Conservation (phyloP, 2,329 filamentous ascomycete species). For the Penicillium griseofulvum region DNA sequence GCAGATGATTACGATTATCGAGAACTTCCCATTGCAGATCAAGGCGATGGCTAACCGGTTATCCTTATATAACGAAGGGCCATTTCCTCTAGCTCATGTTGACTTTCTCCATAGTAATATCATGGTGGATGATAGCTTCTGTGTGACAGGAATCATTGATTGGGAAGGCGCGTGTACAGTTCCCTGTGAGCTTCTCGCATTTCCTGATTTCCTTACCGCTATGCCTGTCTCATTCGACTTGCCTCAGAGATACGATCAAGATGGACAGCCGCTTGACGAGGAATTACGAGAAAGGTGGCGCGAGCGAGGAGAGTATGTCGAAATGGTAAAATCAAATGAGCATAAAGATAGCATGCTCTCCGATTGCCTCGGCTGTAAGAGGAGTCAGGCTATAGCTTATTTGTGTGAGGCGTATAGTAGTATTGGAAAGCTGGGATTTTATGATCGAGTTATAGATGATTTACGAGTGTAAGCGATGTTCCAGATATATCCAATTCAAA, state of each 20-base stretch:
- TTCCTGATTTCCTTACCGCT: conserved; percentile 8
- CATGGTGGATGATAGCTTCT: conserved; percentile 14
- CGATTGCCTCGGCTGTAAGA: conserved; percentile 6
- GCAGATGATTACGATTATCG: background rate
- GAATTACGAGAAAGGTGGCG: conserved; percentile 2
- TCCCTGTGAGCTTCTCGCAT: conserved; percentile 9
- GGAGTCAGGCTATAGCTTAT: background rate
- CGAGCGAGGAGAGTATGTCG: conserved; percentile 7
- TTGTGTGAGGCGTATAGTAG: too few relatives aligned
- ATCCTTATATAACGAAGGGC: conserved; percentile 5
- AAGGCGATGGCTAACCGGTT: conserved; percentile 5
- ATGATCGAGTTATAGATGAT: background rate
- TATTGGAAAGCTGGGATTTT: background rate
- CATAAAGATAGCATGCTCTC: conserved; percentile 8
- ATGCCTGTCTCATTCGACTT: conserved; percentile 15
- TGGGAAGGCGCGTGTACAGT: conserved; percentile 16
- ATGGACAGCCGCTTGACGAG: conserved; percentile 5
- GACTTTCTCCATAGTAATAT: conserved; percentile 20
- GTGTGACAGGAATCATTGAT: conserved; percentile 13
- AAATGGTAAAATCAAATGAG: conserved; percentile 5
- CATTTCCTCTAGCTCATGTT: conserved; percentile 13
- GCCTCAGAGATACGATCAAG: conserved; percentile 6
- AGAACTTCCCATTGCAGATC: conserved; percentile 4
- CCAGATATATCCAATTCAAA: too few relatives aligned
- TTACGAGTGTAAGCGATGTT: too few relatives aligned